phyloP scores from a whole-genome alignment of 2,329 filamentous ascomycete species.

The Fusarium chlamydosporum region DNA sequence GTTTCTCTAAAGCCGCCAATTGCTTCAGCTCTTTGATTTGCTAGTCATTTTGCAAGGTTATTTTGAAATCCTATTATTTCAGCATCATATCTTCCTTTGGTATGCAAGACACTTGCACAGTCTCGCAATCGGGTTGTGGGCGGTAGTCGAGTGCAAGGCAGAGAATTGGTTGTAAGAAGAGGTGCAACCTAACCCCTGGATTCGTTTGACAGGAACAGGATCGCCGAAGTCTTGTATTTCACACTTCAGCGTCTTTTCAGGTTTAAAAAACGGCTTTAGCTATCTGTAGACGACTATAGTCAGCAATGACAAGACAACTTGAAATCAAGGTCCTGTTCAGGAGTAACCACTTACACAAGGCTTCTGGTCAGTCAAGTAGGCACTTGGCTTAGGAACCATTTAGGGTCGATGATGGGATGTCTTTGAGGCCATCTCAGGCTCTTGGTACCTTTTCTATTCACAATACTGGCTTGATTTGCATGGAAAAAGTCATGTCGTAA shows the following conservation, averaged over 20 bases:
- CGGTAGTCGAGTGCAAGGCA: not conserved
- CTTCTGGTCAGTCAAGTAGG: not conserved
- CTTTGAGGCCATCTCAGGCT: too few relatives aligned
- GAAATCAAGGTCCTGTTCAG: too few relatives aligned
- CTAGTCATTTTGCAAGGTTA: not conserved
- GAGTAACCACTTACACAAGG: not conserved
- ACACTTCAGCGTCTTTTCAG: too few relatives aligned
- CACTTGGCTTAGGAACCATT: not conserved
- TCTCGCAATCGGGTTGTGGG: not conserved
- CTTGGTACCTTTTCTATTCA: too few relatives aligned
- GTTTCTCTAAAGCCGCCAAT: not conserved
- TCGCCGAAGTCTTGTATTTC: rapidly evolving
- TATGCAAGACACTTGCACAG: not conserved
- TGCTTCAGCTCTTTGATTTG: not conserved
- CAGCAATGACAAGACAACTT: not conserved
- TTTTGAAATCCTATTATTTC: not conserved
- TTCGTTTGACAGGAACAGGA: too few relatives aligned
- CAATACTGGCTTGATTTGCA: too few relatives aligned
- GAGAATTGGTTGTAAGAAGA: too few relatives aligned
- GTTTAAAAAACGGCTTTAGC: too few relatives aligned
- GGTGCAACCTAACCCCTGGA: not conserved
- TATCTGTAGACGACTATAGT: not conserved
- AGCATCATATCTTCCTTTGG: rapidly evolving
- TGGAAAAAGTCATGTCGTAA: too few relatives aligned
- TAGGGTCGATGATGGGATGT: too few relatives aligned